Base-by-base conservation (phyloP, 116 monocot genomes). In the Papilionanthe hybrid region DNA sequence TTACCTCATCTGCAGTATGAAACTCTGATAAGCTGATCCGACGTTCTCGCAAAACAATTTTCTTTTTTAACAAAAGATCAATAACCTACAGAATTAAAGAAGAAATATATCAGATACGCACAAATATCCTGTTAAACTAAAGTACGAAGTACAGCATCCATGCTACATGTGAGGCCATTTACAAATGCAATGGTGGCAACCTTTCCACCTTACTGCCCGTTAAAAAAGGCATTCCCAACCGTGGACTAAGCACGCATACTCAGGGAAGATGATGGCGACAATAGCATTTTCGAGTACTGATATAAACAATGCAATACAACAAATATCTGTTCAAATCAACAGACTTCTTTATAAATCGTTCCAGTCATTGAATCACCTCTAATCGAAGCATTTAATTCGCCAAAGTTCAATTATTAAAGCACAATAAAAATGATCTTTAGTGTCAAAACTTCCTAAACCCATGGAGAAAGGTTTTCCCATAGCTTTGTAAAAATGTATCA, bases 1-100 rank as follows among this genome's bases (percentile, higher is more conserved):
- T 79, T 58, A 94, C 97, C 97, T 97, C 97, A 80, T 97, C 97
- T 60, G 97, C 94, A 87, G 88, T 75, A 81, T 94, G 97, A 88
- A 97, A 97, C 81, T 97, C 97, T 9, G 97, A 97, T 77, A 94
- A 80, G 86, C 94, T 97, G 67, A 97, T 89, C 9, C 92, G 88
- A 15, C 94, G 79, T 84, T 97, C 92, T 74, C 86, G 88, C 66
- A 97, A 81, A 20, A 85, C 77, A 44, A 97, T 72, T 0, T 88
- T 91, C 80, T 97, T 91, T 84, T 91, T 81, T 18, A 92, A 76
- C 22, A 97, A 92, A 84, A 97, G 91, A 78, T 97, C 94, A 89
- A 97, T 91, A n/a, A 97, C 96, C 96, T 96, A 79, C 9, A 78
- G 30, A 55, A 77, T 77, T 5, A 69, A 47, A 72, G 43, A 79